Conservation (phyloP, 2,329 filamentous ascomycete species). For the Rhexocercosporidium sp. region DNA sequence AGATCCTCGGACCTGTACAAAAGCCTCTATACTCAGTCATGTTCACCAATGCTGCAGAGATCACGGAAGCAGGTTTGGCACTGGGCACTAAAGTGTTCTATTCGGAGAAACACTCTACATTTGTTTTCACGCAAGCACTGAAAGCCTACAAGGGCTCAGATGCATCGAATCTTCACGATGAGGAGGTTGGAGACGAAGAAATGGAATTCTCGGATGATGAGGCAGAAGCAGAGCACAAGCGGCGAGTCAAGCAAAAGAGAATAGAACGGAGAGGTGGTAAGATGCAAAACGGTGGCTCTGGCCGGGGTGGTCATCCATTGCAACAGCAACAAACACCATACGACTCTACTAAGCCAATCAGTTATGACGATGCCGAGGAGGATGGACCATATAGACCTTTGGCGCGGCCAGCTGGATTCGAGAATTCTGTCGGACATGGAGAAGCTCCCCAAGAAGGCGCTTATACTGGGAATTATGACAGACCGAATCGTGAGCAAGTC, state of each 20-base stretch:
- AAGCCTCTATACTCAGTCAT: slow-evolving; percentile 85
- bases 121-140: slow-evolving; percentile 85
- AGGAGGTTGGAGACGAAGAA: slow-evolving; percentile 85
- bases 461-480: slow-evolving; percentile 27
- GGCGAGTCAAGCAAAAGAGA: slow-evolving; percentile 70
- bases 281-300: slow-evolving; percentile 49
- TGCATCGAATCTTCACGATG: slow-evolving; percentile 92
- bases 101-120: slow-evolving; percentile 76
- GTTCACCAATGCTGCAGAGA: slow-evolving; percentile 72
- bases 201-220: slow-evolving; percentile 97
- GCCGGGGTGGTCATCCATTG: slow-evolving; percentile 44
- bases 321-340: slow-evolving; percentile 41
- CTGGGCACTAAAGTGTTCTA: slow-evolving; percentile 79
- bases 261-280: slow-evolving; percentile 59
- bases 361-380: slow-evolving; percentile 72
- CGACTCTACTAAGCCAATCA: slow-evolving; percentile 53
- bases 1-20: slow-evolving; percentile 84
- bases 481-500: slow-evolving; percentile 32
- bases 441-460: slow-evolving; percentile 48
- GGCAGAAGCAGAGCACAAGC: slow-evolving; percentile 83
- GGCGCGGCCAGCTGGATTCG: slow-evolving; percentile 67
- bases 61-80: slow-evolving; percentile 69
- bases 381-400: slow-evolving; percentile 76
- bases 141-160: slow-evolving; percentile 86
- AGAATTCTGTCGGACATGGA: slow-evolving; percentile 51